A percentile compares a stretch with the other conserved stretches of the same genome.
Conservation (phyloP, 495 filamentous ascomycete species). For the Penicillium lagena region DNA sequence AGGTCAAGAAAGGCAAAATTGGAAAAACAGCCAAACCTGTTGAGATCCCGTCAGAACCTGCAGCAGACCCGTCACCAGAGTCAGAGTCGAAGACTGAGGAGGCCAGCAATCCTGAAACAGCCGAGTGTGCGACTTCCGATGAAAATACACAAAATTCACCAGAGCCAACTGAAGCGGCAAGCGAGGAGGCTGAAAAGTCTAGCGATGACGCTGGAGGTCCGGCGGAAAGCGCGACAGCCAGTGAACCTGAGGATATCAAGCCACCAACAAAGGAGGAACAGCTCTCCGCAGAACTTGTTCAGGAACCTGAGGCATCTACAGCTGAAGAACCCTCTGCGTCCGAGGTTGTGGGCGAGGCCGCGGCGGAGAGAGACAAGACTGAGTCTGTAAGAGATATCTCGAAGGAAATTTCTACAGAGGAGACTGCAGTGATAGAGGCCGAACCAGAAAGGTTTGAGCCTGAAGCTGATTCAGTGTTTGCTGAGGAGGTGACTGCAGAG, state of each 20-base stretch:
- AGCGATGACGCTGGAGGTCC: no score
- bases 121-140: slow-evolving; percentile 4
- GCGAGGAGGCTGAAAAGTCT: not conserved
- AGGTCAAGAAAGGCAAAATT: slow-evolving; percentile 4
- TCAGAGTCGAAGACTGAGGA: not conserved
- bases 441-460: not conserved
- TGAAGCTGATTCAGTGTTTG: not conserved
- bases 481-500: slow-evolving; percentile 3
- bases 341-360: not conserved
- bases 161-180: not conserved
- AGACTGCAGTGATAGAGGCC: slow-evolving; percentile 2
- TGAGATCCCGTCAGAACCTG: not conserved
- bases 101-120: not conserved
- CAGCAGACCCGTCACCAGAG: not conserved
- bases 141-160: not conserved
- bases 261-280: not conserved
- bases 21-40: not conserved
- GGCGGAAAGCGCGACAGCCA: no score
- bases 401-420: slow-evolving; percentile 1
- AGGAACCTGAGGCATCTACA: not conserved
- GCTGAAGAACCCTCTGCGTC: not conserved
- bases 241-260: not conserved
- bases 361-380: not conserved
- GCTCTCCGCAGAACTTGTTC: not conserved
- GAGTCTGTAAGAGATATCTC: not conserved